phyloP scores from a whole-genome alignment of 164 flowering plant genomes.

The Dillenia turbinata region DNA sequence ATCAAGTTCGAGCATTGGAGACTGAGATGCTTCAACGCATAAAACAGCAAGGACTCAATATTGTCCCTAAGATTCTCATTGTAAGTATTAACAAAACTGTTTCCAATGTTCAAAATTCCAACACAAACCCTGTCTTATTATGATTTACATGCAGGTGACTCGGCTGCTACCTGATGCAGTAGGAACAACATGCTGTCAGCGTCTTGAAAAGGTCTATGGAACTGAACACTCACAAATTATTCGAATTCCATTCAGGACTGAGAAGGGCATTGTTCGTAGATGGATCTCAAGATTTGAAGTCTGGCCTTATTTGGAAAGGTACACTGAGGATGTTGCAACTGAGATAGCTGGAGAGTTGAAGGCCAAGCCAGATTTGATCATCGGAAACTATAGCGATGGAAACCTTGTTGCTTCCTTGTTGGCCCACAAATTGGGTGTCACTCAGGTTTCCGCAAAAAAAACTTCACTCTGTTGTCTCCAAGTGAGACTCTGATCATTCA shows the following conservation, averaged over 20 bases:
- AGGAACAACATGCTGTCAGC: conserved; percentile 70
- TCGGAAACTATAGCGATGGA: conserved; percentile 86
- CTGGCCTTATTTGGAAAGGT: conserved; percentile 78
- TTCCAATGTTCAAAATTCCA: background rate
- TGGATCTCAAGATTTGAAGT: conserved; percentile 88
- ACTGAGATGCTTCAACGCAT: conserved; percentile 69
- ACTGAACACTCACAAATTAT: conserved; percentile 58
- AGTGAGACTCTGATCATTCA: background rate
- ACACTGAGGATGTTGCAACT: conserved; percentile 67
- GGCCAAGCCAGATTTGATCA: conserved; percentile 71
- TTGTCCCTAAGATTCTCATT: conserved; percentile 63
- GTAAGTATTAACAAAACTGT: conserved; percentile 24
- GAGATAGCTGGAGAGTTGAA: conserved; percentile 64
- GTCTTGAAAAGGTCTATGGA: conserved; percentile 62
- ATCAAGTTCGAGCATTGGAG: conserved; percentile 89
- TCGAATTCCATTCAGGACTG: conserved; percentile 71
- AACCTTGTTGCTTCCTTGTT: conserved; percentile 63
- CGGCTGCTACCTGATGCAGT: conserved; percentile 76
- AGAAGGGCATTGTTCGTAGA: conserved; percentile 66
- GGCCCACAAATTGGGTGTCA: conserved; percentile 69
- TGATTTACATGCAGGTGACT: conserved; percentile 30
- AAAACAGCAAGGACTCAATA: conserved; percentile 74
- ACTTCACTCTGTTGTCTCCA: background rate
- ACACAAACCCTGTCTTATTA: too few species aligned
- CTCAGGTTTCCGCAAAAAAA: conserved; percentile 39